Evolutionary conservation across 352 stramenopile genomes (phyloP).

Genomic region (Peronospora tabacina): DNA sequence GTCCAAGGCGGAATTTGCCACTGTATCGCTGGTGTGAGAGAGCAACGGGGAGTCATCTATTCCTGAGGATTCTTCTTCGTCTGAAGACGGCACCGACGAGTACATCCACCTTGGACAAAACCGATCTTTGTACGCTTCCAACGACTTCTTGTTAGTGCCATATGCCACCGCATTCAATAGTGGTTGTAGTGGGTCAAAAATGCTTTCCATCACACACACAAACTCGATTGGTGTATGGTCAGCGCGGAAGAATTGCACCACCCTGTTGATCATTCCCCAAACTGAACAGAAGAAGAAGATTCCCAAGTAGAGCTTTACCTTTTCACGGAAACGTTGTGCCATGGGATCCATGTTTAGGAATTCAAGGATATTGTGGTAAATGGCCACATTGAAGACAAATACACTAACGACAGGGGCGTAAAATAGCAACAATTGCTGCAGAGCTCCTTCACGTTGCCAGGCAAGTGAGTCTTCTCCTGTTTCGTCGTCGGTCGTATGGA

Average conservation of each 20-base stretch:
- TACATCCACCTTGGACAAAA: slow-evolving; percentile 64
- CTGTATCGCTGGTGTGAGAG: slow-evolving; percentile 5
- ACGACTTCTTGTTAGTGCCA: slow-evolving; percentile 59
- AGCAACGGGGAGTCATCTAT: slow-evolving; percentile 42
- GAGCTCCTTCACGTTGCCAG: slow-evolving; percentile 43
- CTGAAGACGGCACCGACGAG: slow-evolving; percentile 48
- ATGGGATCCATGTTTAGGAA: slow-evolving; percentile 63
- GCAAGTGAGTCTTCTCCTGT: slow-evolving; percentile 21
- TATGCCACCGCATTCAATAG: slow-evolving; percentile 62
- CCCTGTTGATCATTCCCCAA: slow-evolving; percentile 59
- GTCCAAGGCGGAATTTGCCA: slow-evolving; percentile 14
- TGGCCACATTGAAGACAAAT: slow-evolving; percentile 56
- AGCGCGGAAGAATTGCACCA: slow-evolving; percentile 48
- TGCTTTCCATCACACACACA: slow-evolving; percentile 54
- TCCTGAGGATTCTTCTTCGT: slow-evolving; percentile 46
- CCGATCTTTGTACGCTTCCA: slow-evolving; percentile 64
- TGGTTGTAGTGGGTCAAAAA: slow-evolving; percentile 65
- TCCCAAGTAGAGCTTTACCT: slow-evolving; percentile 55
- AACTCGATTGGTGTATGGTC: slow-evolving; percentile 47
- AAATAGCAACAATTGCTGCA: slow-evolving; percentile 60
- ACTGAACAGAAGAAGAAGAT: slow-evolving; percentile 69
- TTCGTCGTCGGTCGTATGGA: slow-evolving; percentile 27
- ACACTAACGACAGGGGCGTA: slow-evolving; percentile 53
- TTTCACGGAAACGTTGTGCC: slow-evolving; percentile 42
- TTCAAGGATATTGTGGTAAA: slow-evolving; percentile 55